phyloP scores from a whole-genome alignment of 139 green algal species.

The Mychonastes homosphaera region DNA sequence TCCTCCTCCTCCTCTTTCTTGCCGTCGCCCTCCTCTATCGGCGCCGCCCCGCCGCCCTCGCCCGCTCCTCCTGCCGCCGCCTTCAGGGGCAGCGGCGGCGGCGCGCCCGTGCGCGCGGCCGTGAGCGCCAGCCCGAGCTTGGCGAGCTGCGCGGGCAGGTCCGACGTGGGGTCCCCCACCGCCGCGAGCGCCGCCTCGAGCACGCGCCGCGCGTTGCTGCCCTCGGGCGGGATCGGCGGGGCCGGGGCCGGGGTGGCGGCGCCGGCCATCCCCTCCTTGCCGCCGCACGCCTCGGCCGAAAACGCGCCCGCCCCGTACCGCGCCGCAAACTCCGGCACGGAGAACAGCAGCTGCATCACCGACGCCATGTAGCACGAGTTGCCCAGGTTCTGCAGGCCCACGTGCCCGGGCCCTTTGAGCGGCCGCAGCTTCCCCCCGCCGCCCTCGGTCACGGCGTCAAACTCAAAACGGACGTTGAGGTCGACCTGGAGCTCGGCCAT shows the following conservation, averaged over 20 bases:
- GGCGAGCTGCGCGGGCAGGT: slow-evolving; percentile 69
- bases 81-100: neutral
- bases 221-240: slow-evolving; percentile 20
- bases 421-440: slow-evolving; percentile 52
- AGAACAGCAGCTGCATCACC: slow-evolving; percentile 74
- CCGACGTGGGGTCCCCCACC: slow-evolving; percentile 36
- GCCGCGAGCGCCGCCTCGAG: no score
- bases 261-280: slow-evolving; percentile 41
- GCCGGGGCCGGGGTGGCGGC: slow-evolving; percentile 40
- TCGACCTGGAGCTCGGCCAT: slow-evolving; percentile 84
- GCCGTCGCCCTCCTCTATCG: neutral
- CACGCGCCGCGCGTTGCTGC: no score
- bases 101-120: slow-evolving; percentile 37
- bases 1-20: neutral
- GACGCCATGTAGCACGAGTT: slow-evolving; percentile 97
- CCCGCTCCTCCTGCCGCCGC: slow-evolving; percentile 8
- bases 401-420: slow-evolving; percentile 60
- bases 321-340: slow-evolving; percentile 51
- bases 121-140: slow-evolving; percentile 63
- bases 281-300: slow-evolving; percentile 49
- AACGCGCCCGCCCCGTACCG: slow-evolving; percentile 52
- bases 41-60: neutral
- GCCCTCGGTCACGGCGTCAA: slow-evolving; percentile 81
- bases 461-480: slow-evolving; percentile 78
- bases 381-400: slow-evolving; percentile 92